phyloP scores from a whole-genome alignment of 2,329 filamentous ascomycete species.

The Aspergillus sp. region DNA sequence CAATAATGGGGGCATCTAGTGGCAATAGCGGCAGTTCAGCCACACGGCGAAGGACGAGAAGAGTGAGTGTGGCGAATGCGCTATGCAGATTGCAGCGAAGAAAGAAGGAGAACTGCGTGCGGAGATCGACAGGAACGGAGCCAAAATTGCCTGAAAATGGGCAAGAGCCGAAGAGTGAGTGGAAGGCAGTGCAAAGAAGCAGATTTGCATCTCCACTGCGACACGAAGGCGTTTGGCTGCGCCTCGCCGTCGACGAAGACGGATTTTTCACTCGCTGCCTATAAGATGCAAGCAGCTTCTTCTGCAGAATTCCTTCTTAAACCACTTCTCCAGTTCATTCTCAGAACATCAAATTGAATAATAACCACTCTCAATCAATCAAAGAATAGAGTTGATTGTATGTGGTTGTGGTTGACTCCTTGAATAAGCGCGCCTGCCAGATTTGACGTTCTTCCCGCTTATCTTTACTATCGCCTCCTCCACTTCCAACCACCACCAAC shows the following conservation, averaged over 20 bases:
- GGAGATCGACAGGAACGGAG: constrained; percentile 1
- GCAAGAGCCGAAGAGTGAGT: neutral
- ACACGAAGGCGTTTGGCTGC: constrained; percentile 10
- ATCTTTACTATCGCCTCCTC: neutral
- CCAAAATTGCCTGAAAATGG: neutral
- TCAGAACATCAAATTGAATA: too few relatives aligned
- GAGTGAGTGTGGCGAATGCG: neutral
- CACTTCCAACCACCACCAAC: neutral
- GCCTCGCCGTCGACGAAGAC: constrained; percentile 14
- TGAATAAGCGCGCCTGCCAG: constrained; percentile 2
- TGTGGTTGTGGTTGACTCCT: neutral
- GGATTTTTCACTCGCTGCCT: neutral
- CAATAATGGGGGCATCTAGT: constrained; percentile 1
- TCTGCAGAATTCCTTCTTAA: neutral
- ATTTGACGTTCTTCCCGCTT: neutral
- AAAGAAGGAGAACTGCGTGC: neutral
- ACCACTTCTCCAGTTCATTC: neutral
- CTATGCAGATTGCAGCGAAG: too few relatives aligned
- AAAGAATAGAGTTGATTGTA: neutral
- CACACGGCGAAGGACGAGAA: neutral
- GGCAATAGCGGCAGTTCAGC: constrained; percentile 2
- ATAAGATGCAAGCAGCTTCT: constrained; percentile 4
- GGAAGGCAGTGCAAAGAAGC: constrained; percentile 15
- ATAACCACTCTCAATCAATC: too few relatives aligned
- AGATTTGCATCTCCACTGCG: constrained; percentile 4